Base-by-base conservation (phyloP, 2,329 filamentous ascomycete genomes). In the Fusarium chaquense region DNA sequence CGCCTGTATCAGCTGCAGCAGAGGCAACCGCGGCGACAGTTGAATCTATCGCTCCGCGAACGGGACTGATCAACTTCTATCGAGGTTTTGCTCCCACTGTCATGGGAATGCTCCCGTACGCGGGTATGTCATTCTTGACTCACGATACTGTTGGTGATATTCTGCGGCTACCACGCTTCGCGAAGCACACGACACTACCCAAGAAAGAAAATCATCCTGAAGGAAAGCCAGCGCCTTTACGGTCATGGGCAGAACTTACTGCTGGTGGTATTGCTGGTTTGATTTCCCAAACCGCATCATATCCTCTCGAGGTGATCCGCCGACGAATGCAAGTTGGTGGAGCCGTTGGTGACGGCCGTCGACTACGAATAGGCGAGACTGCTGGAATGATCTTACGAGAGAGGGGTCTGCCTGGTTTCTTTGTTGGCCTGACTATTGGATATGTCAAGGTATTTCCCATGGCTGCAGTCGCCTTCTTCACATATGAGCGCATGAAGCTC, bases 291-390 rank as follows among this genome's bases (percentile, higher is more conserved):
- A 97, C 95, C 0, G 89, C 91, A 0, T 97, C 94, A 18, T 99
- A 99, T 78, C 96, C 96, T 7, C 85, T 99, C 4, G 96, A 99
- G 79, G 93, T 99, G 18, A 91, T 98, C 62, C 85, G 96, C 64
- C 87, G 96, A 69, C 87, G 96, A 49, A 98, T 99, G 95, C 96
- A 99, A 78, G 96, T 99, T 16, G 93, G 93, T 49, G 96, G 95
- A 13, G 94, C 95, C 0, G 93, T 98, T 1, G 96, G 96, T 2
- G 94, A 98, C 77, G 94, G 95, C 0, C 93, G 89, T 73, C 84
- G 92, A 46, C 81, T 97, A 46, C 85, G 89, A 52, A 93, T 99
- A 69, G 82, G 83, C 18, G 95, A 98, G 81, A 97, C 95, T 2
- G 90, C 90, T 5, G 82, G 81, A 69, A 86, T 89, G 77, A 96